phyloP scores from a whole-genome alignment of 148 eudicot species.

The Cornus suecica region DNA sequence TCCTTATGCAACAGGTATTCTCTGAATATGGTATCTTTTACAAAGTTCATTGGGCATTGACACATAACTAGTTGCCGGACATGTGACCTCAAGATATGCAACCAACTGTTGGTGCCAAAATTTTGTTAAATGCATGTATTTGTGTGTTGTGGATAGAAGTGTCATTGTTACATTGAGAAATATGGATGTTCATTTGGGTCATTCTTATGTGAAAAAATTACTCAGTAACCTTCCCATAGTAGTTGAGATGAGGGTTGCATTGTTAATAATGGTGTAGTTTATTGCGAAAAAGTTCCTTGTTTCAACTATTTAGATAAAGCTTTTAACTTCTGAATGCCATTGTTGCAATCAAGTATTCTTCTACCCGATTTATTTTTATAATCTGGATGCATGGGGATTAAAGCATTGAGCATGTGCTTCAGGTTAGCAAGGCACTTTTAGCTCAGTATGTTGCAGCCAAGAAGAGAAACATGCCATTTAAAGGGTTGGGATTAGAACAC shows the following conservation, averaged over 20 bases:
- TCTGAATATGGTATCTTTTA: constrained; percentile 3
- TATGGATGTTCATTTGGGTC: neutral
- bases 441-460: constrained; percentile 55
- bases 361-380: neutral
- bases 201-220: neutral
- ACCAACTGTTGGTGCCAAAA: neutral
- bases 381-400: neutral
- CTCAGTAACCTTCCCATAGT: neutral
- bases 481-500: constrained; percentile 91
- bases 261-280: neutral
- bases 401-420: neutral
- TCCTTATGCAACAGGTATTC: constrained; percentile 97
- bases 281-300: neutral
- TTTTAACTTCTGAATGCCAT: neutral
- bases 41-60: neutral
- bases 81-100: neutral
- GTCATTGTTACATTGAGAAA: neutral
- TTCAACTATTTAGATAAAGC: neutral
- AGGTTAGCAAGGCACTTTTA: constrained; percentile 92
- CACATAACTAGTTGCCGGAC: neutral
- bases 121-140: neutral
- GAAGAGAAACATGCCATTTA: constrained; percentile 67
- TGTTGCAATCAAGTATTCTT: neutral
- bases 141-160: neutral
- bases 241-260: neutral